Percentiles rank a stretch among this genome's conserved stretches.
Evolutionary conservation across 345 rosid genomes (phyloP).

Genomic region (Eucalyptus pauciflora): DNA sequence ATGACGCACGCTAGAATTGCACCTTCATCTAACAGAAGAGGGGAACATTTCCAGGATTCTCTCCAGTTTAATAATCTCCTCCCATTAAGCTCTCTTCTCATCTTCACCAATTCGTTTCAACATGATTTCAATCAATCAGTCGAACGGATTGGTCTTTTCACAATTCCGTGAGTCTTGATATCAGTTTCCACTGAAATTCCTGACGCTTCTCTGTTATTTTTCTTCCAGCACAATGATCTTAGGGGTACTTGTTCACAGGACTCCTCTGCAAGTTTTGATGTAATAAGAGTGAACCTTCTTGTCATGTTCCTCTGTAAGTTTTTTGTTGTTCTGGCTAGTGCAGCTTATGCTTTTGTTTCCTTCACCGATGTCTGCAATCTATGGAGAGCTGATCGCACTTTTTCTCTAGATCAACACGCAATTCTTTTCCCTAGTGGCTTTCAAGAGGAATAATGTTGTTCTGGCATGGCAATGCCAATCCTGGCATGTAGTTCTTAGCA

Average conservation of each 20-base stretch:
- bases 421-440: neutral
- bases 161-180: neutral
- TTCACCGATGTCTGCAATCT: neutral
- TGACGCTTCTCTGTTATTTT: neutral
- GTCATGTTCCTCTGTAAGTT: neutral
- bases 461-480: neutral
- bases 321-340: neutral
- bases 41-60: neutral
- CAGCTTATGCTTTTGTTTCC: neutral
- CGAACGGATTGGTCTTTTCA: neutral
- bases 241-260: neutral
- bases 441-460: too few species aligned
- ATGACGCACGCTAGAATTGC: too few species aligned
- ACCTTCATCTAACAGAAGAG: neutral
- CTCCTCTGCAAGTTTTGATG: neutral
- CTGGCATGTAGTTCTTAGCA: neutral
- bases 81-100: neutral
- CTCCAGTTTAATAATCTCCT: neutral
- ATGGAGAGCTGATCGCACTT: neutral
- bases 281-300: neutral
- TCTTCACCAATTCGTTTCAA: neutral
- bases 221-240: neutral
- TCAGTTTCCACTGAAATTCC: neutral
- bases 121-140: neutral
- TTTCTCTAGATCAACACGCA: fast-evolving